Evolutionary conservation across 257 asterid genomes (phyloP).

Genomic region (Lavandula angustifolia): DNA sequence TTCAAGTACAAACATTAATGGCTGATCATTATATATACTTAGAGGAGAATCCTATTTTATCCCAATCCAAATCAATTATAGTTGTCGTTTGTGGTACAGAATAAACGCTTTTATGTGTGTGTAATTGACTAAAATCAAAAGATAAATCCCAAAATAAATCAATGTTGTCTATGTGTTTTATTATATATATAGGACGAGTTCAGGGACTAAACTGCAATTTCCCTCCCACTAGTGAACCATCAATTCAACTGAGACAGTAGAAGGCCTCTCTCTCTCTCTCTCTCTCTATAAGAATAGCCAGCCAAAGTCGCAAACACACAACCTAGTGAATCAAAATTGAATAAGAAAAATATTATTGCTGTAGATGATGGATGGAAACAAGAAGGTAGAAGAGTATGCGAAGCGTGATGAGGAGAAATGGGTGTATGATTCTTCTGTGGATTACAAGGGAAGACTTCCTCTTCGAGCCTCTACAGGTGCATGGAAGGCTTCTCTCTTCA

Average conservation of each 20-base stretch:
- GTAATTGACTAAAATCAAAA: no score
- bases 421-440: constrained; percentile 78
- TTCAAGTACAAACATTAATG: constrained; percentile 24
- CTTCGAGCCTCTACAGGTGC: constrained; percentile 76
- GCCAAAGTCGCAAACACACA: constrained; percentile 29
- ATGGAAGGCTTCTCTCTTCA: constrained; percentile 82
- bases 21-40: background rate
- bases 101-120: background rate
- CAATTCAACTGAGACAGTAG: constrained; percentile 7
- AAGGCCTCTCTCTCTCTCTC: background rate
- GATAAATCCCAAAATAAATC: no score
- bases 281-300: constrained; percentile 39
- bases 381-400: constrained; percentile 9
- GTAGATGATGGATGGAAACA: constrained; percentile 29
- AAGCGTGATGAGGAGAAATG: constrained; percentile 53
- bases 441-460: constrained; percentile 73
- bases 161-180: no score
- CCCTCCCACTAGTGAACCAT: background rate
- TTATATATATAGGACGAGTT: background rate
- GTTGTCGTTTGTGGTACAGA: background rate
- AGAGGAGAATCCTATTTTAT: constrained; percentile 34
- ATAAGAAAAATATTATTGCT: no score
- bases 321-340: background rate
- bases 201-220: constrained; percentile 15
- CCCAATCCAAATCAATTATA: constrained; percentile 10